Percentiles rank a stretch among this genome's conserved stretches.
phyloP scores from a whole-genome alignment of 2,329 filamentous ascomycete species.

The Lojkania enalia region DNA sequence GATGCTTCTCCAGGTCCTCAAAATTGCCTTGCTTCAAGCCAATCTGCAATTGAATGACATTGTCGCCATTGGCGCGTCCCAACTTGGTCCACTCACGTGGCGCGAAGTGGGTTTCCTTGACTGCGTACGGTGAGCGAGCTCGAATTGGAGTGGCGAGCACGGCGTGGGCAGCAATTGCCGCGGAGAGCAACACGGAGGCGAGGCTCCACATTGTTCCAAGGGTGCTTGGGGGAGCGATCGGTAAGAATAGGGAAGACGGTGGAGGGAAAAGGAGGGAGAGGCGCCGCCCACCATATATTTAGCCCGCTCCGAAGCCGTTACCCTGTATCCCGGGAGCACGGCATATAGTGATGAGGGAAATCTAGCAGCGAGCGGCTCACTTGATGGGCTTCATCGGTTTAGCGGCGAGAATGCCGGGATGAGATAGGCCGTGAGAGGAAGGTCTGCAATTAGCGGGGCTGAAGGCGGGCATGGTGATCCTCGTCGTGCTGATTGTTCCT shows the following conservation, averaged over 20 bases:
- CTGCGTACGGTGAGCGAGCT: conserved; percentile 49
- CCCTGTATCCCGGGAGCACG: too few species aligned
- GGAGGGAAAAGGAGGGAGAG: background rate
- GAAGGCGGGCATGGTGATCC: conserved; percentile 5
- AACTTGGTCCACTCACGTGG: conserved; percentile 56
- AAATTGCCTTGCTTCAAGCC: conserved; percentile 62
- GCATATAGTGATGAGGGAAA: too few species aligned
- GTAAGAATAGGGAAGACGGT: conserved; percentile 1
- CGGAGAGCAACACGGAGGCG: conserved; percentile 29
- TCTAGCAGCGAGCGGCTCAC: too few species aligned
- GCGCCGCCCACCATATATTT: too few species aligned
- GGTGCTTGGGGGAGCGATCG: conserved; percentile 3
- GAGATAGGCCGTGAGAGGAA: conserved; percentile 12
- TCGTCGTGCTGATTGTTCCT: conserved; percentile 15
- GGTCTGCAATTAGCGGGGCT: conserved; percentile 10
- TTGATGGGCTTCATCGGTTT: background rate
- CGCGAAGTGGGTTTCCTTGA: conserved; percentile 61
- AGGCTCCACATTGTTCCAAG: conserved; percentile 25
- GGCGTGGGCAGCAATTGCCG: conserved; percentile 30
- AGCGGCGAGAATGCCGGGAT: background rate
- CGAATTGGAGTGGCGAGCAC: conserved; percentile 43
- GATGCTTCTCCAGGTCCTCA: conserved; percentile 58
- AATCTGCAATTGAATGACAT: conserved; percentile 60
- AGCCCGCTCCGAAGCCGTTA: too few species aligned
- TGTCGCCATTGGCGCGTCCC: conserved; percentile 52